Conservation (phyloP, 139 green algal species). For the Spirogloea muscicola region DNA sequence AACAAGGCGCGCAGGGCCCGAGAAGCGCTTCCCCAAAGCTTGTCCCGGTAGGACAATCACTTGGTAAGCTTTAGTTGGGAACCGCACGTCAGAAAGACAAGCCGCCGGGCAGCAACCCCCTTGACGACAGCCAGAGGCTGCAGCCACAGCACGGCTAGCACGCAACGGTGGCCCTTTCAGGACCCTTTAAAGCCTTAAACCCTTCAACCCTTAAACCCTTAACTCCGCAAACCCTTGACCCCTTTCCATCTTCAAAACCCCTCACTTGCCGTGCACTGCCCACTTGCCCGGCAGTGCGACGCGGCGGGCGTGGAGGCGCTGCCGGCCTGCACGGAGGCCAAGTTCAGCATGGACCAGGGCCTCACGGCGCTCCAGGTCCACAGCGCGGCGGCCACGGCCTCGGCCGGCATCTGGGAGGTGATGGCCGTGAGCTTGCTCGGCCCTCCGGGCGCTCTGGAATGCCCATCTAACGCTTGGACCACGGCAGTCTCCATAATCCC, state of each 20-base stretch:
- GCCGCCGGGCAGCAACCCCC: too few relatives aligned
- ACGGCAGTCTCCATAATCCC: too few relatives aligned
- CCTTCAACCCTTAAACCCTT: background rate
- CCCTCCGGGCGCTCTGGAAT: too few relatives aligned
- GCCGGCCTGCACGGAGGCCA: constrained; percentile 13
- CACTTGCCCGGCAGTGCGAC: constrained; percentile 54
- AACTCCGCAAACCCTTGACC: background rate
- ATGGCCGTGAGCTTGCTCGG: background rate
- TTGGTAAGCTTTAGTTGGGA: too few relatives aligned
- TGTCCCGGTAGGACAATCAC: too few relatives aligned
- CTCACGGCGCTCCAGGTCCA: constrained; percentile 13
- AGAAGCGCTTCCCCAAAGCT: too few relatives aligned
- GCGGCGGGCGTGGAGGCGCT: background rate
- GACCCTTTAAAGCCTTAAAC: constrained; percentile 1
- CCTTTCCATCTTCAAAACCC: constrained; percentile 25
- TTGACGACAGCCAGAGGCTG: too few relatives aligned
- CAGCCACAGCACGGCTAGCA: too few relatives aligned
- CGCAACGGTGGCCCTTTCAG: background rate
- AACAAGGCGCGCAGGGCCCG: too few relatives aligned
- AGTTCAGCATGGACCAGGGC: background rate
- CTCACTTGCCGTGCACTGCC: constrained; percentile 41
- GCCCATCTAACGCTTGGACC: too few relatives aligned
- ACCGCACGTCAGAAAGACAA: too few relatives aligned
- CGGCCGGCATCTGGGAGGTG: constrained; percentile 23
- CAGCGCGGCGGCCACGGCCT: background rate